These are phyloP conservation scores for Suillus decipiens DNA, from an alignment of 768 basidiomycete genomes.

Conservation along the genomic window DNA sequence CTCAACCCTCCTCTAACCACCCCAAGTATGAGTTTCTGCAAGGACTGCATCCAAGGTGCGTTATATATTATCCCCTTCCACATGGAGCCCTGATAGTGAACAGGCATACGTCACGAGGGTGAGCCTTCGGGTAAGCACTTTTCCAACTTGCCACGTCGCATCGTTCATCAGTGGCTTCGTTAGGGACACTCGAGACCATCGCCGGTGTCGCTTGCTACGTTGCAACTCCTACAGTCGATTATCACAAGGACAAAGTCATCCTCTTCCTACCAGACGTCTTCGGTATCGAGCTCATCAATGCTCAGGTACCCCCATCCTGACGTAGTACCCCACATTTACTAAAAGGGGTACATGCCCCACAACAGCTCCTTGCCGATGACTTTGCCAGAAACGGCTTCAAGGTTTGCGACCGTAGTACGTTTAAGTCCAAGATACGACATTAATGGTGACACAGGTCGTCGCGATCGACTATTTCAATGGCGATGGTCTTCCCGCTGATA, in stretches of 20 bases:
- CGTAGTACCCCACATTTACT: neutral
- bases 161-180: neutral
- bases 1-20: too few relatives aligned
- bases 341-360: neutral
- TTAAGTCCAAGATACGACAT: neutral
- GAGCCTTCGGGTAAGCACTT: conserved; percentile 39
- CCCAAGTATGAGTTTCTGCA: too few relatives aligned
- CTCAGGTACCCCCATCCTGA: conserved; percentile 34
- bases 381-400: conserved; percentile 44
- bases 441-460: conserved; percentile 22
- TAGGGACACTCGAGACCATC: conserved; percentile 52
- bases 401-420: conserved; percentile 11
- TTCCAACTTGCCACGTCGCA: neutral
- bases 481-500: conserved; percentile 33
- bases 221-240: conserved; percentile 50
- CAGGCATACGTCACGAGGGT: conserved; percentile 56
- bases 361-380: conserved; percentile 35
- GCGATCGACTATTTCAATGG: conserved; percentile 40
- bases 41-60: too few relatives aligned
- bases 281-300: conserved; percentile 49
- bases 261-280: conserved; percentile 57
- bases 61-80: too few relatives aligned
- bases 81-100: neutral
- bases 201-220: conserved; percentile 53
- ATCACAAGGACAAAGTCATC: conserved; percentile 56